Evolutionary conservation across 768 basidiomycete genomes (phyloP).

Genomic region (Nidula microcarpa): DNA sequence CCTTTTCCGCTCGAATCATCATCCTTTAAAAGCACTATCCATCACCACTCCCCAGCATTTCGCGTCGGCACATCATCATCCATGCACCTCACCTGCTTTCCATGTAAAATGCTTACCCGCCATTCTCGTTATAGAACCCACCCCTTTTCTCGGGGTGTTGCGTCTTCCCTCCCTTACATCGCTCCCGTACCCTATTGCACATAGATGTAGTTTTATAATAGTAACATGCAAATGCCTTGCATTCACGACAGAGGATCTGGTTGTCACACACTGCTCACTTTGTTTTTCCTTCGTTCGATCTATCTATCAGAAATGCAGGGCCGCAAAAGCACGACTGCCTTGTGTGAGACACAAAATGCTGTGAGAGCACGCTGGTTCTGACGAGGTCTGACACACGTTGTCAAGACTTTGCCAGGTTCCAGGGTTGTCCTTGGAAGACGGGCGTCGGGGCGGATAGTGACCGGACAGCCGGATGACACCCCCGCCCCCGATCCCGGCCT

Average conservation of each 20-base stretch:
- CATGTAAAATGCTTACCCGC: constrained; percentile 1
- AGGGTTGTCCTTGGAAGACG: too few species aligned
- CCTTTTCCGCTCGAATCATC: not conserved
- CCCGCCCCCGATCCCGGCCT: too few species aligned
- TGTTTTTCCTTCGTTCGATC: too few species aligned
- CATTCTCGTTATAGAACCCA: not conserved
- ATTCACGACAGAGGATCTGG: not conserved
- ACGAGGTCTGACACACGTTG: too few species aligned
- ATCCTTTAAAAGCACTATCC: not conserved
- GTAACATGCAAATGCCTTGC: not conserved
- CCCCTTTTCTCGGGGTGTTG: not conserved
- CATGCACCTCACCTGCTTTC: not conserved
- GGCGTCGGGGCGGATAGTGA: too few species aligned
- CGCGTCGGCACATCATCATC: not conserved
- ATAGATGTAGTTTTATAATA: constrained; percentile 18
- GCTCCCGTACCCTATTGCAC: constrained; percentile 9
- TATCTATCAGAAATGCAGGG: too few species aligned
- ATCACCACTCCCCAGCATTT: not conserved
- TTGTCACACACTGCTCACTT: not conserved
- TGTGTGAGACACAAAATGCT: too few species aligned
- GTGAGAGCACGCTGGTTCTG: too few species aligned
- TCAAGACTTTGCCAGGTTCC: too few species aligned
- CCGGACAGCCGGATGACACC: too few species aligned
- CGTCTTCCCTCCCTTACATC: not conserved
- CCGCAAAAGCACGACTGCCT: too few species aligned